A percentile compares a stretch with the other conserved stretches of the same genome.
Conservation (phyloP, 768 basidiomycete genomes). For the Lactifluus hygrophoroides region DNA sequence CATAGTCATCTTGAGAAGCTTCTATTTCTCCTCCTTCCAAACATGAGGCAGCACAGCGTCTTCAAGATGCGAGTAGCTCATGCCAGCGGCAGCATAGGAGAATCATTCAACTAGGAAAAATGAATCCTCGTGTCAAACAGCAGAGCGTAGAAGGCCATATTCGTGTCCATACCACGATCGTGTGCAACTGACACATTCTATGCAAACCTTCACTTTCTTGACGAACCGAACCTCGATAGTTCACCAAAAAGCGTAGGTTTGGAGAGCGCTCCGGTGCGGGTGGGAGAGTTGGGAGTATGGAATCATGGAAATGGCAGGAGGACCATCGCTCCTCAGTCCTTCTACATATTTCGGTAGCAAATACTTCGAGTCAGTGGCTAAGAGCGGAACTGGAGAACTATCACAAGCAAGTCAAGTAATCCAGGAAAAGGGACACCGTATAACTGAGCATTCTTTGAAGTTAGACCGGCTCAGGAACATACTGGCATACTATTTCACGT, state of each 20-base stretch:
- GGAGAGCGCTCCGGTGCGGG: not conserved
- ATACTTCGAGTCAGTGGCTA: not conserved
- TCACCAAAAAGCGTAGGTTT: not conserved
- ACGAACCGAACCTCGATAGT: not conserved
- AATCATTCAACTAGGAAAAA: not conserved
- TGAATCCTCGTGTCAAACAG: not conserved
- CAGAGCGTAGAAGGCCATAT: not conserved
- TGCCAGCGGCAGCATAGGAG: not conserved
- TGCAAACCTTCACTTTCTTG: not conserved
- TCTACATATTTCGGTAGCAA: not conserved
- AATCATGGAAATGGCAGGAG: not conserved
- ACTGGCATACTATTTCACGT: not conserved
- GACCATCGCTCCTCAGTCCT: not conserved
- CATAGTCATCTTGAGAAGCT: not conserved
- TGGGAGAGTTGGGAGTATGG: not conserved
- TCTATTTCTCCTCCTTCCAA: not conserved
- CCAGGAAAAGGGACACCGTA: not conserved
- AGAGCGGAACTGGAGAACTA: too few species aligned
- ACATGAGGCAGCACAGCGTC: conserved; percentile 9
- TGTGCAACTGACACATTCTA: not conserved
- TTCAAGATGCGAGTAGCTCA: not conserved
- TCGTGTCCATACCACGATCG: not conserved
- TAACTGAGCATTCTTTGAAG: not conserved
- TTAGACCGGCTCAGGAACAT: not conserved
- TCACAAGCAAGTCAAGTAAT: not conserved